These are phyloP conservation scores for Chaetomium olivaceum DNA, from an alignment of 2,329 filamentous ascomycete genomes.

Conservation along the genomic window DNA sequence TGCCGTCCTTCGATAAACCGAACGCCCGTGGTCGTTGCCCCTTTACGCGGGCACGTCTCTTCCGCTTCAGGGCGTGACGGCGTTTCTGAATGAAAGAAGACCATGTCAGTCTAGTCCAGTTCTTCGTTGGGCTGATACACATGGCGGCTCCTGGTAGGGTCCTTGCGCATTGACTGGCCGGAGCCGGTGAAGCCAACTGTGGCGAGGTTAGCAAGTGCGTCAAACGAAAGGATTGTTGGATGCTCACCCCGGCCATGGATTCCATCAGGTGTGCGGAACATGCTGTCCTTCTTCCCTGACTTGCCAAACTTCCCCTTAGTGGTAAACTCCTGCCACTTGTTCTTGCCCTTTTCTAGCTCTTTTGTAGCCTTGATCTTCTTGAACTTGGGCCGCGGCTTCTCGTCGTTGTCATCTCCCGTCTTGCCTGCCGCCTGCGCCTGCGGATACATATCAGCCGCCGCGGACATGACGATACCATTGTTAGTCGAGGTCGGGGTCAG, in stretches of 20 bases:
- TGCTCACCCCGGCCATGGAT: slow-evolving; percentile 78
- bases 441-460: slow-evolving; percentile 58
- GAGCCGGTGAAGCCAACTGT: slow-evolving; percentile 95
- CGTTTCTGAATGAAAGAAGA: slow-evolving; percentile 26
- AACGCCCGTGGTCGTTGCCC: slow-evolving; percentile 1
- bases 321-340: slow-evolving; percentile 92
- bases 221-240: not conserved
- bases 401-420: slow-evolving; percentile 62
- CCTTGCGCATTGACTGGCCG: slow-evolving; percentile 93
- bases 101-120: slow-evolving; percentile 57
- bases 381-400: slow-evolving; percentile 75
- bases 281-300: slow-evolving; percentile 81
- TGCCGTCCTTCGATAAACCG: not conserved
- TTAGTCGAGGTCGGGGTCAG: slow-evolving; percentile 49
- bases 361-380: slow-evolving; percentile 92
- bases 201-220: slow-evolving; percentile 6
- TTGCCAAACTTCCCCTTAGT: slow-evolving; percentile 72
- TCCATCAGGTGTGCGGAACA: slow-evolving; percentile 91
- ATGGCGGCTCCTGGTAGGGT: slow-evolving; percentile 77
- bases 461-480: slow-evolving; percentile 54
- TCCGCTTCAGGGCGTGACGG: slow-evolving; percentile 11
- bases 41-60: not conserved
- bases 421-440: slow-evolving; percentile 53
- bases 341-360: slow-evolving; percentile 86
- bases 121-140: slow-evolving; percentile 79